Conservation (phyloP, 768 basidiomycete species). For the Sporobolomyces pararoseus region DNA sequence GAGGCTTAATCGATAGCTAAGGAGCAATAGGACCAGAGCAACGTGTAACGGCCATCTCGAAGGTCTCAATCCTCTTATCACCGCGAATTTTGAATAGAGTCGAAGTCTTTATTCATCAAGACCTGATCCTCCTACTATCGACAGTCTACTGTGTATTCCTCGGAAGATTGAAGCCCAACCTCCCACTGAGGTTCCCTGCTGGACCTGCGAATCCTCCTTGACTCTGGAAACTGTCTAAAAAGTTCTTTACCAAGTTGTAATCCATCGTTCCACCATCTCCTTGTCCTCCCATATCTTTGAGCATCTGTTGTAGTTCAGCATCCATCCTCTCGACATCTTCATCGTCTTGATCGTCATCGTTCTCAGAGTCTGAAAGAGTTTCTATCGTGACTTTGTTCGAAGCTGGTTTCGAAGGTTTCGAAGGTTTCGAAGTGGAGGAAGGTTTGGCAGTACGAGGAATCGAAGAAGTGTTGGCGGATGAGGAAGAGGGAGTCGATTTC, state of each 20-base stretch:
- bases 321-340: constrained; percentile 73
- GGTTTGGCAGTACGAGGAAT: neutral
- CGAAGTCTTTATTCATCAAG: too few species aligned
- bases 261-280: constrained; percentile 58
- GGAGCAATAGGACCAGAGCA: too few species aligned
- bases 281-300: constrained; percentile 53
- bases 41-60: too few species aligned
- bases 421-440: constrained; percentile 23
- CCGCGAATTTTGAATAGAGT: too few species aligned
- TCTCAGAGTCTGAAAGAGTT: constrained; percentile 45
- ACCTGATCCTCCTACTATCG: too few species aligned
- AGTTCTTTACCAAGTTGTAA: constrained; percentile 91
- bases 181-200: constrained; percentile 80
- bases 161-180: constrained; percentile 71
- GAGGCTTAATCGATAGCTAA: too few species aligned
- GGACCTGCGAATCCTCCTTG: constrained; percentile 87
- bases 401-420: constrained; percentile 45
- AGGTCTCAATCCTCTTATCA: too few species aligned
- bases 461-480: neutral
- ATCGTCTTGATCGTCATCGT: constrained; percentile 54
- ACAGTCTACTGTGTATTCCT: too few species aligned
- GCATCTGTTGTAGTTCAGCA: constrained; percentile 56
- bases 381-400: constrained; percentile 26
- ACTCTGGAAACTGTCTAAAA: constrained; percentile 90
- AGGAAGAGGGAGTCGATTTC: constrained; percentile 1